These are phyloP conservation scores for Eutypa lata DNA, from an alignment of 2,329 filamentous ascomycete genomes.

Conservation along the genomic window DNA sequence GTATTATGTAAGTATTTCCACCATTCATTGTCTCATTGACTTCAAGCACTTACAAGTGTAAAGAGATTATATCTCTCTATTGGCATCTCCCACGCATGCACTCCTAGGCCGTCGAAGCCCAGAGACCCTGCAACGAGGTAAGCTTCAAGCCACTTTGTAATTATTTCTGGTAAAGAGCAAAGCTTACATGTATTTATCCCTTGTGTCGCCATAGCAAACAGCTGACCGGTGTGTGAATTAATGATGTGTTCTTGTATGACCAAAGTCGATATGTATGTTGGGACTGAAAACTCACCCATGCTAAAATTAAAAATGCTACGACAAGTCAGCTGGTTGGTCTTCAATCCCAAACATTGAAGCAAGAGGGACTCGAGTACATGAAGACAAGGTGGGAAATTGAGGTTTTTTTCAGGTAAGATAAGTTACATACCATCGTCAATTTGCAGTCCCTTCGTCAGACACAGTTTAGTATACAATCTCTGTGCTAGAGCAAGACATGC, in stretches of 20 bases:
- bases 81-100: conserved; percentile 16
- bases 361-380: too few species aligned
- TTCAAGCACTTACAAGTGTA: conserved; percentile 6
- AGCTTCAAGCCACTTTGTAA: neutral
- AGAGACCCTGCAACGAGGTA: conserved; percentile 1
- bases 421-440: conserved; percentile 12
- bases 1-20: too few species aligned
- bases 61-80: conserved; percentile 7
- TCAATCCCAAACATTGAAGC: neutral
- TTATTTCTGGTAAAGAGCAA: neutral
- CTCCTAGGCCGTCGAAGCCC: neutral
- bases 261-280: neutral
- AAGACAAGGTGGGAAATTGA: neutral
- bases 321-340: conserved; percentile 2
- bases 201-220: neutral
- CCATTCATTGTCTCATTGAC: neutral
- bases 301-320: conserved; percentile 7
- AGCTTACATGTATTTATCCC: neutral
- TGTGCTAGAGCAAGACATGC: conserved; percentile 23
- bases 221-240: neutral
- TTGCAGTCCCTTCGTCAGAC: conserved; percentile 9
- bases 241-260: neutral
- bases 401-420: neutral
- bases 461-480: conserved; percentile 30
- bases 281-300: neutral